Percentiles rank a stretch among this genome's conserved stretches.
These are phyloP conservation scores for Ascochyta pisi DNA, from an alignment of 2,329 filamentous ascomycete genomes.

Conservation along the genomic window DNA sequence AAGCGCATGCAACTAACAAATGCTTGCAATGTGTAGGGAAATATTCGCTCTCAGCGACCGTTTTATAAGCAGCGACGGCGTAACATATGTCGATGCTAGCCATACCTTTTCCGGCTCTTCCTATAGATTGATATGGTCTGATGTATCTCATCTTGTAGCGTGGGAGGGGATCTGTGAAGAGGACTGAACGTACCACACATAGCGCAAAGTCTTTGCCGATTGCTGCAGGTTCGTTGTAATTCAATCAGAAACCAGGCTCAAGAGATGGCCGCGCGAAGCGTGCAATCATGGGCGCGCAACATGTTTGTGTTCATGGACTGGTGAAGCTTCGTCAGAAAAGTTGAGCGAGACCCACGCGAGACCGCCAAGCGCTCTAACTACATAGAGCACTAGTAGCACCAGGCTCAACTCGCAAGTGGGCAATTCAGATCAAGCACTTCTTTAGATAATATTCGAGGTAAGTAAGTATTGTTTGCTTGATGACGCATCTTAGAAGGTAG, in stretches of 20 bases:
- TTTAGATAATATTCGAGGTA: not conserved
- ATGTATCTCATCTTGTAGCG: constrained; percentile 47
- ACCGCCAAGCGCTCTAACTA: not conserved
- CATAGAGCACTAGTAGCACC: constrained; percentile 2
- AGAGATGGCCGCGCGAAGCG: too few species aligned
- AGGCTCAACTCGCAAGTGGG: not conserved
- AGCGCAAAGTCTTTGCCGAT: not conserved
- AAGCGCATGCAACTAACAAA: constrained; percentile 7
- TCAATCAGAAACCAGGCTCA: not conserved
- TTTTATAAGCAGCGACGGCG: constrained; percentile 59
- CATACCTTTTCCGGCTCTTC: constrained; percentile 63
- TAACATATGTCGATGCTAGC: constrained; percentile 58
- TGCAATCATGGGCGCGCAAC: not conserved
- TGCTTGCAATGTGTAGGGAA: constrained; percentile 8
- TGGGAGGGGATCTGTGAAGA: constrained; percentile 3
- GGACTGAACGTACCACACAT: constrained; percentile 7
- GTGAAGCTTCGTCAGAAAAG: constrained; percentile 11
- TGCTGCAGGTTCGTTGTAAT: not conserved
- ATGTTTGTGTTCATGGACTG: constrained; percentile 6
- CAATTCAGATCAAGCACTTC: not conserved
- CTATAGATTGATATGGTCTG: constrained; percentile 51
- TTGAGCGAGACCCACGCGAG: constrained; percentile 2
- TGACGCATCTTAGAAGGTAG: constrained; percentile 18
- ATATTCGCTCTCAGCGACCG: constrained; percentile 51
- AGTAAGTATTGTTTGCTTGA: not conserved